A percentile compares a stretch with the other conserved stretches of the same genome.
Evolutionary conservation across 2,329 filamentous ascomycete genomes (phyloP).

Genomic region (Thelonectria blattea): DNA sequence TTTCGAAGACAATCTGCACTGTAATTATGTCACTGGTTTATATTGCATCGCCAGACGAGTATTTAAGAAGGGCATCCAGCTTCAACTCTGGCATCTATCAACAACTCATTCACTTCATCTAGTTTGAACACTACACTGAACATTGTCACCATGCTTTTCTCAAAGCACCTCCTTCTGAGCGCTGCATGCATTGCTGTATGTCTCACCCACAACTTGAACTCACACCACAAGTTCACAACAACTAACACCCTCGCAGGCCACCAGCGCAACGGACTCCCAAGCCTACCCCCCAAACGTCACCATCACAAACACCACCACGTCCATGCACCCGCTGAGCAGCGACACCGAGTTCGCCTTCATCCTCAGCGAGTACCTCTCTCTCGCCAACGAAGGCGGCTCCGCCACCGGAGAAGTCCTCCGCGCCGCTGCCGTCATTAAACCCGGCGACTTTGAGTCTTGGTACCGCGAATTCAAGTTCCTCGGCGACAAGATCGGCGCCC

Average conservation of each 20-base stretch:
- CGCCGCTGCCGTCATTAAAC: conserved; percentile 16
- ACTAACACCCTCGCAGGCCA: neutral
- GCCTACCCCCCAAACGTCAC: conserved; percentile 10
- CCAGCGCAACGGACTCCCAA: neutral
- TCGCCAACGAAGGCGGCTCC: conserved; percentile 23
- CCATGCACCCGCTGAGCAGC: conserved; percentile 23
- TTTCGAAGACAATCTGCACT: neutral
- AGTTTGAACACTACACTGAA: neutral
- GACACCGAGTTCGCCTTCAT: conserved; percentile 27
- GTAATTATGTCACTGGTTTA: no score
- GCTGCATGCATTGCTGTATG: neutral
- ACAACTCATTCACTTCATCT: neutral
- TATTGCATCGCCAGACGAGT: no score
- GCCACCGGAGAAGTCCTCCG: conserved; percentile 24
- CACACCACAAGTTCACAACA: neutral
- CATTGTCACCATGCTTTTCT: neutral
- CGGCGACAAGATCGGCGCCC: conserved; percentile 7
- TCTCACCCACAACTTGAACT: no score
- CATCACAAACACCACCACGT: conserved; percentile 17
- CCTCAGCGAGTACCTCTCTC: conserved; percentile 23
- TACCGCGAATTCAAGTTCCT: conserved; percentile 15
- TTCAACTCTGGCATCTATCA: neutral
- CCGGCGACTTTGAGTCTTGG: conserved; percentile 15
- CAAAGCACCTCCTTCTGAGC: neutral
- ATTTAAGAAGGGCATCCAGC: no score